These are phyloP conservation scores for Strobilomyces confusus DNA, from an alignment of 768 basidiomycete genomes.

Conservation along the genomic window DNA sequence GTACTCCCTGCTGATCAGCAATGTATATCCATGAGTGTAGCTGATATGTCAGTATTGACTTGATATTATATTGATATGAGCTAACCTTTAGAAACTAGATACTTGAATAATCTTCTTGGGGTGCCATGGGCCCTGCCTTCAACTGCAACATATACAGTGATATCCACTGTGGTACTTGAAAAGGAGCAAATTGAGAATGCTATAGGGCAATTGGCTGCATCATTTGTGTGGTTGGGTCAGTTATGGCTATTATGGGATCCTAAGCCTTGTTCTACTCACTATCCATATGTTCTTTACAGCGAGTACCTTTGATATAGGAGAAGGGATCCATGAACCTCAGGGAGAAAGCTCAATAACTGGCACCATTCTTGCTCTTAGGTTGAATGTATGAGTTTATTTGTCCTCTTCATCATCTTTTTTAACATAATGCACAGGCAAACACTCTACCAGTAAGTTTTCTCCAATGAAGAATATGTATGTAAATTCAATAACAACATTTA, in stretches of 20 bases:
- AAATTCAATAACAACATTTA: background rate
- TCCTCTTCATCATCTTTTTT: background rate
- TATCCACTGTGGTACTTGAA: background rate
- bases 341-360: background rate
- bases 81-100: background rate
- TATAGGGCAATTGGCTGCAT: background rate
- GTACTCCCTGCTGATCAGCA: background rate
- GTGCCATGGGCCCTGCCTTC: background rate
- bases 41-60: background rate
- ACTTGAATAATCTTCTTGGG: background rate
- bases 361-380: background rate
- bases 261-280: background rate
- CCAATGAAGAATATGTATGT: background rate
- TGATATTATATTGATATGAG: background rate
- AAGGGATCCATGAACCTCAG: too few species aligned
- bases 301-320: background rate
- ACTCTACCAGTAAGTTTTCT: background rate
- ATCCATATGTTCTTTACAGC: background rate
- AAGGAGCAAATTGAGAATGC: background rate
- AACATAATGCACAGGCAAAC: background rate
- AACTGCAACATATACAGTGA: background rate
- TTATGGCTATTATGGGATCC: background rate
- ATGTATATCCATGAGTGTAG: background rate
- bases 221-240: constrained; percentile 9
- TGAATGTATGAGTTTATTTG: background rate